Evolutionary conservation across 2,329 filamentous ascomycete species (phyloP), one percentile per base, ranked within the genome.

Genomic region (Colletotrichum australisinense): DNA sequence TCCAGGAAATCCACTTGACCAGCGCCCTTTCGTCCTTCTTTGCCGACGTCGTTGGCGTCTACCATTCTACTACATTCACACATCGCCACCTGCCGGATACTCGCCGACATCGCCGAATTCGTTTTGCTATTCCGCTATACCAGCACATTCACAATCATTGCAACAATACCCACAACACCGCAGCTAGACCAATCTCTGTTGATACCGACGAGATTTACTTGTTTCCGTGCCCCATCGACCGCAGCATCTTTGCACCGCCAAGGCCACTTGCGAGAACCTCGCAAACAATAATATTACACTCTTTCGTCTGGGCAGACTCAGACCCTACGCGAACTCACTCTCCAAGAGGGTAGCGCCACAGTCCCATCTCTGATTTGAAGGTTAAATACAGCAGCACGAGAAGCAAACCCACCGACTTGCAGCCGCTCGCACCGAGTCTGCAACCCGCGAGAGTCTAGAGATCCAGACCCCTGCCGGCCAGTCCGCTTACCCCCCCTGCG

Each of bases 401-500:
- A 24, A 30, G 26, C 38, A 62, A 53, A 38, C 56, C 28, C 65
- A 52, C 42, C 46, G 24, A 66, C 19, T 28, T 63, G 52, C 56
- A 53, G 30, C 64, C 65, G 55, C 65, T 42, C 58, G 52, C 65
- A 72, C 69, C 69, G 57, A 72, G 49, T 49, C 52, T 74, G 64
- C 73, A 73, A 73, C 69, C 49, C 69, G 69, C 59, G 42, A 65
- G 62, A 42, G 38, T 42, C 38, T 42, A 42, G 14, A 63, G 42
- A 63, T 69, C 69, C 69, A 69, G 69, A 69, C 73, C 69, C 71
- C 55, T 63, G 69, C 65, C 64, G 69, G 73, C 63, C 62, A 64
- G 69, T 38, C 73, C 73, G 73, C 58, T 49, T 8, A 19, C 42
- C 8, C 59, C 64, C 65, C 65, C 58, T 65, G 57, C 69, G 42